phyloP scores from a whole-genome alignment of 225 moss, liverwort and hornwort species.

The Asterella californica region DNA sequence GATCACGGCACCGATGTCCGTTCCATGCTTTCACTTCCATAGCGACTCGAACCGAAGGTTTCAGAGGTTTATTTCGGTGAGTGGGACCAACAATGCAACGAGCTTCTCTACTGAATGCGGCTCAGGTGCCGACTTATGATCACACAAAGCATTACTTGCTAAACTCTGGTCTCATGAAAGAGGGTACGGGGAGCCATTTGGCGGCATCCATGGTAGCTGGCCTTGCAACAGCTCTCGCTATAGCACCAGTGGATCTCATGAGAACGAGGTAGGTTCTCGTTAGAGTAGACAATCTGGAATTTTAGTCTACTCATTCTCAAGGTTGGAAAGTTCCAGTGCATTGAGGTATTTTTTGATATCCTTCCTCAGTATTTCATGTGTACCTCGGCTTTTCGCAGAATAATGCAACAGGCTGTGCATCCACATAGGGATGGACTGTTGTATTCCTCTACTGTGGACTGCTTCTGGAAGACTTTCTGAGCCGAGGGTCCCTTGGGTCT shows the following conservation, averaged over 20 bases:
- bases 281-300: neutral
- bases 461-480: slow-evolving; percentile 68
- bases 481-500: slow-evolving; percentile 63
- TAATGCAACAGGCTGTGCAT: slow-evolving; percentile 78
- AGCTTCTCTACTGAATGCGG: slow-evolving; percentile 73
- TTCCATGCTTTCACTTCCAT: slow-evolving; percentile 70
- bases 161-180: slow-evolving; percentile 56
- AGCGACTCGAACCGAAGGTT: slow-evolving; percentile 66
- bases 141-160: slow-evolving; percentile 65
- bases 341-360: neutral
- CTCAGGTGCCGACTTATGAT: slow-evolving; percentile 76
- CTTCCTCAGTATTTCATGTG: neutral
- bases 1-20: slow-evolving; percentile 62
- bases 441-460: slow-evolving; percentile 72
- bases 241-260: slow-evolving; percentile 78
- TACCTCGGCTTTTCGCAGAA: slow-evolving; percentile 34
- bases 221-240: slow-evolving; percentile 67
- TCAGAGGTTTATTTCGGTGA: slow-evolving; percentile 64
- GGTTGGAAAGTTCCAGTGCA: neutral
- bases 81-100: slow-evolving; percentile 82
- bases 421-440: slow-evolving; percentile 55
- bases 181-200: slow-evolving; percentile 61
- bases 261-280: slow-evolving; percentile 53
- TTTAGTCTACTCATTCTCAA: neutral
- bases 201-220: slow-evolving; percentile 73